These are phyloP conservation scores for Infundibulicybe gibba DNA, from an alignment of 768 basidiomycete genomes.

Conservation along the genomic window DNA sequence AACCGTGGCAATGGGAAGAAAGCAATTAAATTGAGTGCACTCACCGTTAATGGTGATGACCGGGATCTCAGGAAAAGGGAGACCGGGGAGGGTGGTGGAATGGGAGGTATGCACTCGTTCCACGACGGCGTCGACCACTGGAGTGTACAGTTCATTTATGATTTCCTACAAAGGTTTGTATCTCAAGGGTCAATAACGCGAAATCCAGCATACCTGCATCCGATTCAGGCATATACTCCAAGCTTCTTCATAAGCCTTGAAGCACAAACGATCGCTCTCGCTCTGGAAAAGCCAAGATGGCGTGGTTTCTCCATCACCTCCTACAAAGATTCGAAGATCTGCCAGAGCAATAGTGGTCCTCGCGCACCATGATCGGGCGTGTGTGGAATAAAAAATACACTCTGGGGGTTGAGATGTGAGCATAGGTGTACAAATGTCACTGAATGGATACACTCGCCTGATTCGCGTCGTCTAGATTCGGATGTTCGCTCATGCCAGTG, in stretches of 20 bases:
- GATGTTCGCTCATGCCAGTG: too few relatives aligned
- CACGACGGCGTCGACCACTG: constrained; percentile 42
- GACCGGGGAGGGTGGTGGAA: constrained; percentile 39
- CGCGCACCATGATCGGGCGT: too few relatives aligned
- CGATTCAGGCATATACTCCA: not conserved
- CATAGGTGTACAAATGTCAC: too few relatives aligned
- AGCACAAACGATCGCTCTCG: not conserved
- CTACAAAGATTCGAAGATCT: too few relatives aligned
- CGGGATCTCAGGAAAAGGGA: constrained; percentile 62
- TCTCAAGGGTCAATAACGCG: not conserved
- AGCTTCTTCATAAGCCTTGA: not conserved
- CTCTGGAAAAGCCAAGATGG: constrained; percentile 20
- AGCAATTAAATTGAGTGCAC: constrained; percentile 8
- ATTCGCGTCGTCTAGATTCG: too few relatives aligned
- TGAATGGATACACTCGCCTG: too few relatives aligned
- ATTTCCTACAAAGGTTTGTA: constrained; percentile 20
- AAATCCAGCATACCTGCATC: not conserved
- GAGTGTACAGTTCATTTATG: constrained; percentile 41
- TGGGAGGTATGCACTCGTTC: constrained; percentile 42
- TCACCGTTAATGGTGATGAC: constrained; percentile 54
- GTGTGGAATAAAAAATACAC: too few relatives aligned
- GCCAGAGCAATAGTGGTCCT: too few relatives aligned
- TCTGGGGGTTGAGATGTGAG: too few relatives aligned
- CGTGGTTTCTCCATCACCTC: too few relatives aligned
- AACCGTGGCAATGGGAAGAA: not conserved